Conservation (phyloP, 106 monocot genomes). For the Gastrodia elata region DNA sequence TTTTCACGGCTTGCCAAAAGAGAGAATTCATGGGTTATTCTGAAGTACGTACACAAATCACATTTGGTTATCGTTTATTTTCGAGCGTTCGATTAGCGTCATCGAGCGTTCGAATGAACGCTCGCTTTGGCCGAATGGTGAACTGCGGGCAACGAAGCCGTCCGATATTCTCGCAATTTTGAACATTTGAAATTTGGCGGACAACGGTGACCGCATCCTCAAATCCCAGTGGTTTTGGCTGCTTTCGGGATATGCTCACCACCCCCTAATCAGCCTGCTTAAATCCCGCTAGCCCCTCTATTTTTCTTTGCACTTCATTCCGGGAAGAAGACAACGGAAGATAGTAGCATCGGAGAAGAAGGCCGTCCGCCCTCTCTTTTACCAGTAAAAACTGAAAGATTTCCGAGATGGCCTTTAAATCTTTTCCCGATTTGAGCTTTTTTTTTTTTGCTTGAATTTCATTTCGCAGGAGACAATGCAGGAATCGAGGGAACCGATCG, state of each 20-base stretch:
- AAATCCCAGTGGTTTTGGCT: neutral
- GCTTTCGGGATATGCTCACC: constrained; percentile 7
- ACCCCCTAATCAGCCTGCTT: neutral
- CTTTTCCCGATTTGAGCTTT: neutral
- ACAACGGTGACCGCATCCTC: constrained; percentile 1
- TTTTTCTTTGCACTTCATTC: constrained; percentile 6
- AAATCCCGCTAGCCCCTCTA: neutral
- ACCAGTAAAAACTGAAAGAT: neutral
- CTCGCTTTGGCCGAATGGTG: neutral
- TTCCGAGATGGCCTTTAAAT: neutral
- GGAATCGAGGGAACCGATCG: neutral
- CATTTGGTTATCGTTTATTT: neutral
- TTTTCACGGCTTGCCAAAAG: too few species aligned
- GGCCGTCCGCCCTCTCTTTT: neutral
- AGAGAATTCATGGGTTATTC: too few species aligned
- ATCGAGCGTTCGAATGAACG: neutral
- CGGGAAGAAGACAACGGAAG: neutral
- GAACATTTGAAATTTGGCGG: constrained; percentile 14
- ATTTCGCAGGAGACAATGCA: constrained; percentile 9
- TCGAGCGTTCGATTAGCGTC: neutral
- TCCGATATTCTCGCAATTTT: constrained; percentile 1
- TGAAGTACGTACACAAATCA: neutral
- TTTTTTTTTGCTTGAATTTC: neutral
- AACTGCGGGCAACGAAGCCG: neutral
- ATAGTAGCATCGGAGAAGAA: neutral